Percentiles rank a stretch among this genome's conserved stretches.
These are phyloP conservation scores for Apium graveolens DNA, from an alignment of 129 eudicot genomes.

Conservation along the genomic window DNA sequence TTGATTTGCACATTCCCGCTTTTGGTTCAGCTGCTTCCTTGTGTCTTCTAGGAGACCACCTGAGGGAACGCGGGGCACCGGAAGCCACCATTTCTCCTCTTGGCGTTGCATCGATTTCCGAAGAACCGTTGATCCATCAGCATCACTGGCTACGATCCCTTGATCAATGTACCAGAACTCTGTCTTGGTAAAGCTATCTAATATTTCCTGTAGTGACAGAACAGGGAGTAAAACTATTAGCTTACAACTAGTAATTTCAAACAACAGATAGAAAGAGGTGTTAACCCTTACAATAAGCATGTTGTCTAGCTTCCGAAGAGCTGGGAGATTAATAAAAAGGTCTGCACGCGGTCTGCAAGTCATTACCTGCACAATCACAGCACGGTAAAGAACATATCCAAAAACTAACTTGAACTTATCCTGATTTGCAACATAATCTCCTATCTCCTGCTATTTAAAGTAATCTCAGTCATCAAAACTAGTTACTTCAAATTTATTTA, in stretches of 20 bases:
- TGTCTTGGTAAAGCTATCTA: slow-evolving; percentile 67
- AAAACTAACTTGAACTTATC: too few relatives aligned
- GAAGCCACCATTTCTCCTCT: slow-evolving; percentile 98
- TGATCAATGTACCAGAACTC: slow-evolving; percentile 99
- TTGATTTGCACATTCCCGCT: slow-evolving; percentile 81
- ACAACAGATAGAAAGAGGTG: not conserved
- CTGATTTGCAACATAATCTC: too few relatives aligned
- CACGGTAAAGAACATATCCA: not conserved
- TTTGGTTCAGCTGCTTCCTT: slow-evolving; percentile 56
- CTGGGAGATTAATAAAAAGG: slow-evolving; percentile 78
- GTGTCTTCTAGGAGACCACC: slow-evolving; percentile 66
- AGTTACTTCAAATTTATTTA: not conserved
- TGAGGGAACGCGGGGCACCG: slow-evolving; percentile 95
- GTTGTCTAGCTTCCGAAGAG: slow-evolving; percentile 90
- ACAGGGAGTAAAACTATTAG: not conserved
- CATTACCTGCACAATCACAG: slow-evolving; percentile 55
- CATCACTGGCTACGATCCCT: slow-evolving; percentile 65
- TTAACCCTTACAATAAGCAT: slow-evolving; percentile 73
- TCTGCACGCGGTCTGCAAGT: slow-evolving; percentile 82
- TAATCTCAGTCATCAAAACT: not conserved
- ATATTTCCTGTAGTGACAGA: slow-evolving; percentile 50
- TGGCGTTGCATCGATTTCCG: slow-evolving; percentile 69
- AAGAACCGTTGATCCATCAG: slow-evolving; percentile 60
- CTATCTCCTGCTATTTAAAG: too few relatives aligned
- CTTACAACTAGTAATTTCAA: not conserved